Conservation (phyloP, 495 filamentous ascomycete genomes). For the Xylaria palmicola region DNA sequence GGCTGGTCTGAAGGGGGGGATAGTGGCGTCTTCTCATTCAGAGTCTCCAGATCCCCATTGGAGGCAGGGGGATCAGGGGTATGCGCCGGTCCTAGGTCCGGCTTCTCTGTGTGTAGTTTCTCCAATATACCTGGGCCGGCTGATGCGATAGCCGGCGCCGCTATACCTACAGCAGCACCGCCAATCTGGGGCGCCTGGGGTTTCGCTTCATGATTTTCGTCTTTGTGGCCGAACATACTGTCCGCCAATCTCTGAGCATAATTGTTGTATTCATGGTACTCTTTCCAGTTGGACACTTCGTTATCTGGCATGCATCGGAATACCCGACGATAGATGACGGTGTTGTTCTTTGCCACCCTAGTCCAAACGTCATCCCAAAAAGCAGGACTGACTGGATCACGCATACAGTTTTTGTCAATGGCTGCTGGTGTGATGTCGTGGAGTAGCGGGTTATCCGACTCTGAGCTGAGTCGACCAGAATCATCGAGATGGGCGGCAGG, state of each 20-base stretch:
- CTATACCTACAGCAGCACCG: constrained; percentile 29
- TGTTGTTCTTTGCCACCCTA: constrained; percentile 89
- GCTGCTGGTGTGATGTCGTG: constrained; percentile 62
- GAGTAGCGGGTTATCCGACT: constrained; percentile 54
- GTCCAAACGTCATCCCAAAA: constrained; percentile 91
- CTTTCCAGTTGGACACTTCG: constrained; percentile 89
- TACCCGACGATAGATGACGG: constrained; percentile 84
- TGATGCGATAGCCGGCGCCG: constrained; percentile 18
- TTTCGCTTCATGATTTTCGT: constrained; percentile 37
- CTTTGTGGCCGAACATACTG: constrained; percentile 50
- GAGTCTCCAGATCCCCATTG: constrained; percentile 25
- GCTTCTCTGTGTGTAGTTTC: constrained; percentile 30
- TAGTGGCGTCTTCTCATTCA: constrained; percentile 32
- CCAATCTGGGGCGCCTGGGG: constrained; percentile 34
- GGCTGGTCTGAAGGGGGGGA: constrained; percentile 7
- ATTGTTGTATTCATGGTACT: constrained; percentile 83
- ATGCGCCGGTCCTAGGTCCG: constrained; percentile 8
- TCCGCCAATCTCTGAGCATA: constrained; percentile 80
- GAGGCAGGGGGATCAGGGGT: constrained; percentile 36
- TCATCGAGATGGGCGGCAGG: constrained; percentile 51
- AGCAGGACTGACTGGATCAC: constrained; percentile 75
- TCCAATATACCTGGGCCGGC: constrained; percentile 28
- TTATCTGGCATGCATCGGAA: constrained; percentile 97
- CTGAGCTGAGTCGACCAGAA: constrained; percentile 32
- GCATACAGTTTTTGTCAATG: constrained; percentile 58